These are phyloP conservation scores for Ligustrum vulgare DNA, from an alignment of 257 asterid species.

Conservation along the genomic window DNA sequence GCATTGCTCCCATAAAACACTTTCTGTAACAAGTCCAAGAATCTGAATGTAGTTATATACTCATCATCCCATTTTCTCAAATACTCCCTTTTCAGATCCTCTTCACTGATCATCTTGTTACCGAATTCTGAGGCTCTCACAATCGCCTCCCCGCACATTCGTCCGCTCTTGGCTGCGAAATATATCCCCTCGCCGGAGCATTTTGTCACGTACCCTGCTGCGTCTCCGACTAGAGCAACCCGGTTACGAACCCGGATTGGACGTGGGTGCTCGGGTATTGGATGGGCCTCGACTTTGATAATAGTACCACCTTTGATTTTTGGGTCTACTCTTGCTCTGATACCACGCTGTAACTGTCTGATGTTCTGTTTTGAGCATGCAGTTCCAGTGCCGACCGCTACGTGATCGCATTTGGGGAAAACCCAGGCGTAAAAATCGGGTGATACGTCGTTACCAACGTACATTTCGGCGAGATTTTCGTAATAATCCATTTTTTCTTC, in stretches of 20 bases:
- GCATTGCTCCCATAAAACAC: slow-evolving; percentile 78
- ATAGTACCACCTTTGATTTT: slow-evolving; percentile 56
- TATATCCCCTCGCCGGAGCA: slow-evolving; percentile 88
- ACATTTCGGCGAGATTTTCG: slow-evolving; percentile 78
- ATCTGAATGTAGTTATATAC: slow-evolving; percentile 60
- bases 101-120: slow-evolving; percentile 51
- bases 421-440: slow-evolving; percentile 95
- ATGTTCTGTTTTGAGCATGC: slow-evolving; percentile 46
- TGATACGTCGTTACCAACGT: slow-evolving; percentile 73
- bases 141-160: slow-evolving; percentile 78
- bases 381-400: slow-evolving; percentile 83
- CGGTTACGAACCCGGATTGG: slow-evolving; percentile 62
- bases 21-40: slow-evolving; percentile 61
- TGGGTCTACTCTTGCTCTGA: slow-evolving; percentile 37
- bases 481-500: slow-evolving; percentile 72
- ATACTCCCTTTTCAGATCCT: slow-evolving; percentile 71
- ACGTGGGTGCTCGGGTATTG: slow-evolving; percentile 82
- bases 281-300: slow-evolving; percentile 83
- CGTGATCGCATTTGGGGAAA: slow-evolving; percentile 88
- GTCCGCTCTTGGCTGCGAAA: slow-evolving; percentile 78
- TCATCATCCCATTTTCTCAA: slow-evolving; percentile 78
- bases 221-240: slow-evolving; percentile 77
- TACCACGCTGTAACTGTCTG: slow-evolving; percentile 51
- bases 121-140: slow-evolving; percentile 70
- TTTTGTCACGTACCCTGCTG: slow-evolving; percentile 84